Base-by-base conservation (phyloP, 2,329 filamentous ascomycete species). In the Elsinoe batatas region DNA sequence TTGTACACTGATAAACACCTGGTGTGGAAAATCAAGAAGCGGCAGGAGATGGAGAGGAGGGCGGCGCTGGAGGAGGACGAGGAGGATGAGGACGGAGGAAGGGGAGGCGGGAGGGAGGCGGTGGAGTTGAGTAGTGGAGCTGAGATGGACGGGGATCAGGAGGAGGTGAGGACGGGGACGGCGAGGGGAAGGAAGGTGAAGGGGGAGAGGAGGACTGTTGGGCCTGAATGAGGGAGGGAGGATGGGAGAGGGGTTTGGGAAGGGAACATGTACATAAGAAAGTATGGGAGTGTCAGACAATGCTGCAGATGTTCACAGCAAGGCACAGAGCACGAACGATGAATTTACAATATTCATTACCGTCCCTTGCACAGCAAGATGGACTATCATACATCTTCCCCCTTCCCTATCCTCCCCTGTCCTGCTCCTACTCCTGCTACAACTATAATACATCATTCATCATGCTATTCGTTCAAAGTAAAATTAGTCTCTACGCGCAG, bases 1-100 rank as follows among this genome's bases (percentile, higher is more conserved):
- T 75, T 86, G 56, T 76, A 74, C 58, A 70, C 74, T 15, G 82
- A 87, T 61, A 71, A 75, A 42, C 68, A 79, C 12, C 73, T 84
- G 58, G 66, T 79, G 20, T 78, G 82, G 37, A 77, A 77, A 61
- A 80, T 86, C 54, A 74, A 78, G 66, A 78, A 82, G 5, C 72
- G 76, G 6, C 72, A 74, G 57, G 71, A 75, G 49, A 70, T 71
- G 1, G 72, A 72, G 55, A 67, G 68, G 58, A 67, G 70, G 15
- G 69, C 73, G n/a, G 68, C 72, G n/a, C 71, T 77, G 37, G 74
- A 74, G 2, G 72, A 73, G 3, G 69, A 66, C 1, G 60, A 58
- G 12, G 64, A 67, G 15, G 60, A 58, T 11, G 64, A 67, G 15
- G 60, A 22, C 3, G 22, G 59, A 5, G 63, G 64, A 12, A 63